phyloP scores from a whole-genome alignment of 768 basidiomycete genomes.

The Suillus discolor region DNA sequence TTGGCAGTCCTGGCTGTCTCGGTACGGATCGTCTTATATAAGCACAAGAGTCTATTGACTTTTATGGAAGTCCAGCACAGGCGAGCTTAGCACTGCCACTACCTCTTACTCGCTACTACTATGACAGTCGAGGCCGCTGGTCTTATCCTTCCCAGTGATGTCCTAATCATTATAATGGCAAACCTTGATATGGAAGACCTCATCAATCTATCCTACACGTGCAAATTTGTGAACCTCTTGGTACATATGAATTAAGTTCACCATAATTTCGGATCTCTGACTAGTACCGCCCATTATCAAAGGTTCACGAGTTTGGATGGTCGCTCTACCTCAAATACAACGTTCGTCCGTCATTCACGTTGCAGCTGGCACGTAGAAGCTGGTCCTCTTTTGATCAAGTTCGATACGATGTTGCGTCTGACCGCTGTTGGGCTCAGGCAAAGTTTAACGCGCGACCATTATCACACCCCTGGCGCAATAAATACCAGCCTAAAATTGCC shows the following conservation, averaged over 20 bases:
- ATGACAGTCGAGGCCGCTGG: conserved; percentile 5
- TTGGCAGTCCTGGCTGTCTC: not conserved
- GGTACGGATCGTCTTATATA: conserved; percentile 4
- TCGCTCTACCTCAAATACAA: conserved; percentile 49
- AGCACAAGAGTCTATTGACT: not conserved
- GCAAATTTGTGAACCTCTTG: conserved; percentile 34
- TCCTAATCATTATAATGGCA: conserved; percentile 56
- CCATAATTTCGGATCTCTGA: not conserved
- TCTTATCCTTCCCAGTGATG: conserved; percentile 50
- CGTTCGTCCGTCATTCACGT: conserved; percentile 56
- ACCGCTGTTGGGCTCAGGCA: conserved; percentile 52
- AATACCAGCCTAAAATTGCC: conserved; percentile 57
- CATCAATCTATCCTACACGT: conserved; percentile 30
- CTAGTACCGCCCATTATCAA: conserved; percentile 8
- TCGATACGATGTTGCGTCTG: conserved; percentile 54
- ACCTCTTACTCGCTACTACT: not conserved
- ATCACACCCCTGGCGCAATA: conserved; percentile 57
- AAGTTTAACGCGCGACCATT: conserved; percentile 67
- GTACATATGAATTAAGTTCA: conserved; percentile 39
- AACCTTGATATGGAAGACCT: conserved; percentile 47
- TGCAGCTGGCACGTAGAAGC: conserved; percentile 41
- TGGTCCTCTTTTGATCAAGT: conserved; percentile 50
- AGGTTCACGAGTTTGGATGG: conserved; percentile 72
- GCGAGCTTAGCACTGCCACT: not conserved
- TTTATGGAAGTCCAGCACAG: not conserved